Base-by-base conservation (phyloP, 2,329 filamentous ascomycete species). In the Pyrenophora seminiperda region DNA sequence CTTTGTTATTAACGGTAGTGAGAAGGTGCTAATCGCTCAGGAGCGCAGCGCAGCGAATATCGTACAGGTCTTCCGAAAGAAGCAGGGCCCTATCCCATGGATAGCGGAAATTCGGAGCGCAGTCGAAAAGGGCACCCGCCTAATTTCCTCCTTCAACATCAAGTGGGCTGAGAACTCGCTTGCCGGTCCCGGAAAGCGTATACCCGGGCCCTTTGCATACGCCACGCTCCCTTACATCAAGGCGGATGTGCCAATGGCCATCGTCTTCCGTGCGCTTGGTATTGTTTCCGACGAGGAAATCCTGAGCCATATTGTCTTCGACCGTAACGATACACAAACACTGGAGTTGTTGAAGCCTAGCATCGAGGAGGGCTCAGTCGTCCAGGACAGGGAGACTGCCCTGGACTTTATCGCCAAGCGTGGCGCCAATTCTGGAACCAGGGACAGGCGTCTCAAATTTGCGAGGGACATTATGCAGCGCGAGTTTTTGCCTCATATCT, bases 51-150 rank as follows among this genome's bases (percentile, higher is more conserved):
- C 94, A 32, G 94, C 93, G 69, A 99, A 99, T 70, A 99, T 97
- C 51, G 94, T 99, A 4, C 94, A 99, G 76, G 93, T 99, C 20
- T 99, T 99, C 84, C 93, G 96, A 77, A 99, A 99, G 79, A 91
- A 93, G 62, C 91, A 91, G n/a, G 93, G 90, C 60, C 89, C 91
- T 7, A 96, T 91, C 56, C 92, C 91, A 1, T 96, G 94, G 73
- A 89, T 93, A 18, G 95, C 94, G 10, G 94, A 99, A 75, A 97
- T 99, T 64, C 85, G 94, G 76, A 97, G 92, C 74, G 93, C 95
- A 1, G 84, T 97, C 7, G 94, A 99, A 74, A 97, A 96, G 74
- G 94, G 95, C 11, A 97, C 93, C 1, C 84, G 95, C 20, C 83
- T 99, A 42, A 95, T 99, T 63, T 97, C 93, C 13, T 93, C 91